These are phyloP conservation scores for Saccharomyces paradoxus DNA, from an alignment of 805 yeast genomes.

Conservation along the genomic window DNA sequence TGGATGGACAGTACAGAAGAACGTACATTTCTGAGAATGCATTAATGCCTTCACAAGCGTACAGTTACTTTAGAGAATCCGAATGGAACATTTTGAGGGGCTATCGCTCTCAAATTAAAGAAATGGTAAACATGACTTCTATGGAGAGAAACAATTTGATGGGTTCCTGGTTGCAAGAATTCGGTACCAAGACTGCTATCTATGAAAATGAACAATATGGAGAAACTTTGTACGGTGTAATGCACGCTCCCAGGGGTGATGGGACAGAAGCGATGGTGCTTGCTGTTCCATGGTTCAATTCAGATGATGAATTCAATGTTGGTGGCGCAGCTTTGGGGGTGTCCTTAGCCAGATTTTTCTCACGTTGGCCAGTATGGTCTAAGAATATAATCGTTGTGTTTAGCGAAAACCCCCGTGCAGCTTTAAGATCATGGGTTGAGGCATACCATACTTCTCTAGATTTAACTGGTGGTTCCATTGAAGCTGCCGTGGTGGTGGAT, in stretches of 20 bases:
- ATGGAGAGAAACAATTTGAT: slow-evolving; percentile 39
- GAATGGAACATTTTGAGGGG: slow-evolving; percentile 93
- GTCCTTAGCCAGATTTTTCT: slow-evolving; percentile 71
- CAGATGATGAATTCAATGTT: slow-evolving; percentile 55
- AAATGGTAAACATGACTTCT: slow-evolving; percentile 22
- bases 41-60: slow-evolving; percentile 91
- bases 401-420: slow-evolving; percentile 59
- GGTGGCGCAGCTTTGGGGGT: slow-evolving; percentile 74
- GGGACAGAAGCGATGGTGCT: slow-evolving; percentile 92
- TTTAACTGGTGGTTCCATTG: slow-evolving; percentile 87
- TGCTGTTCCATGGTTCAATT: slow-evolving; percentile 78
- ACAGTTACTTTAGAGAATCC: slow-evolving; percentile 81
- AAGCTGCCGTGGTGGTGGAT: slow-evolving; percentile 81
- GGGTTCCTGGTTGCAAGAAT: slow-evolving; percentile 52
- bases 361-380: slow-evolving; percentile 88
- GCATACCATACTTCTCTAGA: slow-evolving; percentile 84
- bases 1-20: slow-evolving; percentile 70
- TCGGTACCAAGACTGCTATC: slow-evolving; percentile 60
- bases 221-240: slow-evolving; percentile 61
- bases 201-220: slow-evolving; percentile 37
- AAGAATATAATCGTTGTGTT: slow-evolving; percentile 84
- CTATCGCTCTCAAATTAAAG: slow-evolving; percentile 45
- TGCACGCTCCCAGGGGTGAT: slow-evolving; percentile 92
- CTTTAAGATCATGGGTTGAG: slow-evolving; percentile 82
- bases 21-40: slow-evolving; percentile 95